Percentiles rank a stretch among this genome's conserved stretches.
phyloP scores from a whole-genome alignment of 768 basidiomycete species.

The Cystobasidium onofrii region DNA sequence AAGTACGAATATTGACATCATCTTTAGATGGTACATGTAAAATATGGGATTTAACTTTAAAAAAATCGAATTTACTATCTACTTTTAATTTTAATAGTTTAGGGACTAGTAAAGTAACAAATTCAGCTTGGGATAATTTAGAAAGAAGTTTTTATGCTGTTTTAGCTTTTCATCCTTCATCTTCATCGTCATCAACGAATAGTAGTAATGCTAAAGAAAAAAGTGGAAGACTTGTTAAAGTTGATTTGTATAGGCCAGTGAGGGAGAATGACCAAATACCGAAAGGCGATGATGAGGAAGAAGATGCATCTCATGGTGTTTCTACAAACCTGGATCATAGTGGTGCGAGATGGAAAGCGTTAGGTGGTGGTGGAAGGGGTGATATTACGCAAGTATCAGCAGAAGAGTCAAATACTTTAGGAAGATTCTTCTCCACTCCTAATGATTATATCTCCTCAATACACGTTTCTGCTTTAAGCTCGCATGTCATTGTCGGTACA shows the following conservation, averaged over 20 bases:
- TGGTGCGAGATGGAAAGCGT: conserved; percentile 52
- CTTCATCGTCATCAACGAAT: no score
- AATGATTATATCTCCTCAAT: conserved; percentile 61
- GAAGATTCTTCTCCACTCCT: neutral
- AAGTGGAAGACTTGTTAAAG: conserved; percentile 11
- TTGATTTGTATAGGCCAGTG: conserved; percentile 13
- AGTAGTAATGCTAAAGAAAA: neutral
- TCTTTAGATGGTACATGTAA: conserved; percentile 87
- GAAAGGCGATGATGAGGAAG: neutral
- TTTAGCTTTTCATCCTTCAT: neutral
- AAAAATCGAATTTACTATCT: conserved; percentile 54
- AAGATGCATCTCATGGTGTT: conserved; percentile 34
- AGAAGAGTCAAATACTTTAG: conserved; percentile 41
- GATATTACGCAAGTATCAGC: conserved; percentile 64
- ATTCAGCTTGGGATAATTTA: conserved; percentile 66
- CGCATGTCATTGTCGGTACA: conserved; percentile 76
- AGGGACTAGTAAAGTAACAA: conserved; percentile 49
- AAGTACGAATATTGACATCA: conserved; percentile 66
- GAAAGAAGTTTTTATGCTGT: conserved; percentile 66
- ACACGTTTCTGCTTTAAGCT: conserved; percentile 65
- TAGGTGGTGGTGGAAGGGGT: conserved; percentile 64
- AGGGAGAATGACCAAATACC: neutral
- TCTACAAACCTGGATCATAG: conserved; percentile 12
- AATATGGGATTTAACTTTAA: conserved; percentile 3
- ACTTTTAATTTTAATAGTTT: conserved; percentile 80